phyloP scores from a whole-genome alignment of 2,329 filamentous ascomycete genomes.

The Scortechinia acanthostroma region DNA sequence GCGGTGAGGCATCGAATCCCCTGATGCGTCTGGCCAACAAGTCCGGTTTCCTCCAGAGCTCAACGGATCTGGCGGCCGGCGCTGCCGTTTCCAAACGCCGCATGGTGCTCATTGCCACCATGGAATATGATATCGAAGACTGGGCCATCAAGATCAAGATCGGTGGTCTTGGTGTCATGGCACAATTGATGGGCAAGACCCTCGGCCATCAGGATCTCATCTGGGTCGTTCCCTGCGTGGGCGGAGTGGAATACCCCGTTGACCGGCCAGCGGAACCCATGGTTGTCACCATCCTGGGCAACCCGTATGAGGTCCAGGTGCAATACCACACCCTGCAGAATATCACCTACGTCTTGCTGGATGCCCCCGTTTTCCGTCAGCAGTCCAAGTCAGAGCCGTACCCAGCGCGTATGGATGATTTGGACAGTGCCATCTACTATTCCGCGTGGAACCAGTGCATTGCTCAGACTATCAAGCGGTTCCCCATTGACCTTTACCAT shows the following conservation, averaged over 20 bases:
- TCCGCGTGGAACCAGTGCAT: slow-evolving; percentile 68
- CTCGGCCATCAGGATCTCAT: slow-evolving; percentile 58
- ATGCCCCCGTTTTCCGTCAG: slow-evolving; percentile 59
- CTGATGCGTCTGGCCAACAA: slow-evolving; percentile 20
- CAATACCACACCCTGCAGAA: slow-evolving; percentile 58
- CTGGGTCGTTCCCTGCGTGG: slow-evolving; percentile 57
- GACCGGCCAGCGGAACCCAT: slow-evolving; percentile 53
- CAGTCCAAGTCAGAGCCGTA: slow-evolving; percentile 58
- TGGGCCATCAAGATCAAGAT: slow-evolving; percentile 69
- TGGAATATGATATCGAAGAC: slow-evolving; percentile 68
- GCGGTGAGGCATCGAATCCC: slow-evolving; percentile 16
- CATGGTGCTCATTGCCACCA: slow-evolving; percentile 60
- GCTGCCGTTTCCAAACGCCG: neutral
- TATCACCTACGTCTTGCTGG: slow-evolving; percentile 63
- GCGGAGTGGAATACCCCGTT: slow-evolving; percentile 54
- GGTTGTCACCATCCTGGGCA: slow-evolving; percentile 51
- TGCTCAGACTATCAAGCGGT: slow-evolving; percentile 52
- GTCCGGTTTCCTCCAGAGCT: slow-evolving; percentile 24
- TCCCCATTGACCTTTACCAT: slow-evolving; percentile 57
- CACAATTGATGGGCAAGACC: slow-evolving; percentile 61
- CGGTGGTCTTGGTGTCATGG: slow-evolving; percentile 65
- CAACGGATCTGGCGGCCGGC: slow-evolving; percentile 1
- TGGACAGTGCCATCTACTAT: slow-evolving; percentile 63
- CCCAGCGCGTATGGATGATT: slow-evolving; percentile 62
- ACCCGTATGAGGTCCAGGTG: slow-evolving; percentile 51